Percentiles rank a stretch among this genome's conserved stretches.
Evolutionary conservation across 495 filamentous ascomycete species (phyloP).

Genomic region (Trichoderma gamsii): DNA sequence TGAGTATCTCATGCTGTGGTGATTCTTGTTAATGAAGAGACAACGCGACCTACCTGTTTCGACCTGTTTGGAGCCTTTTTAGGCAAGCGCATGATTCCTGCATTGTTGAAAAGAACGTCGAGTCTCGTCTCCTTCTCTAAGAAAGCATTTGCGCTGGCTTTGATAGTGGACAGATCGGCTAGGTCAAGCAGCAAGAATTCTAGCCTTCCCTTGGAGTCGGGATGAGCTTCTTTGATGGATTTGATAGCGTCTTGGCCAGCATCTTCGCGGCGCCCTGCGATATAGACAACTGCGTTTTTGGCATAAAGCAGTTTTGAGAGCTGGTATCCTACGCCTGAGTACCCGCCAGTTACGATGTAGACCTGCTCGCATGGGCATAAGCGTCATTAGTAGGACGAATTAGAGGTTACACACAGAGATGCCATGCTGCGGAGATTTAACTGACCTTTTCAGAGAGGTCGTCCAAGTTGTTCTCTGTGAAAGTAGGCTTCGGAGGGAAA

Average conservation of each 20-base stretch:
- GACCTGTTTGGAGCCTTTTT: neutral
- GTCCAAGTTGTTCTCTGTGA: constrained; percentile 28
- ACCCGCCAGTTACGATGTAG: constrained; percentile 46
- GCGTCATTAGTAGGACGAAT: neutral
- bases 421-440: neutral
- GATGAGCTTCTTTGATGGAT: constrained; percentile 18
- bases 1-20: constrained; percentile 17
- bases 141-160: constrained; percentile 19
- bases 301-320: constrained; percentile 38
- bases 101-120: constrained; percentile 27
- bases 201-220: constrained; percentile 20
- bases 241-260: constrained; percentile 23
- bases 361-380: constrained; percentile 20
- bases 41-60: neutral
- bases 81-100: constrained; percentile 31
- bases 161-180: constrained; percentile 21
- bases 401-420: neutral
- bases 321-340: constrained; percentile 43
- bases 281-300: constrained; percentile 43
- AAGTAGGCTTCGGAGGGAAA: constrained; percentile 24
- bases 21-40: neutral
- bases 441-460: constrained; percentile 23
- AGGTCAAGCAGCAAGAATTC: constrained; percentile 26
- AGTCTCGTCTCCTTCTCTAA: constrained; percentile 21
- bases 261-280: constrained; percentile 37